Evolutionary conservation across 2,329 filamentous ascomycete genomes (phyloP).

Genomic region (Exophiala aquamarina): DNA sequence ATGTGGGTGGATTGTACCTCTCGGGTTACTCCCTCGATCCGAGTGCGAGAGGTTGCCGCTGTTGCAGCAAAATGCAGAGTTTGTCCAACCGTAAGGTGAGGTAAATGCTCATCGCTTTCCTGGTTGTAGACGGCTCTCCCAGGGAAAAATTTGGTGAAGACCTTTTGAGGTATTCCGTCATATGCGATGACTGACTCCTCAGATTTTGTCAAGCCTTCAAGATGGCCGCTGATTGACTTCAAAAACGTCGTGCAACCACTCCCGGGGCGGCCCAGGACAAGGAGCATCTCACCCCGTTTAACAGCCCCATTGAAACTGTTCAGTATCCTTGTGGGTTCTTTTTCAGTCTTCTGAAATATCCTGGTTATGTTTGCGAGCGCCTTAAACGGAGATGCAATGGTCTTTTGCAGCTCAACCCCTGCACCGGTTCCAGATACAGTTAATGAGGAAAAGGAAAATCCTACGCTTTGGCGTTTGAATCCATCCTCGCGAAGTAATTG

Average conservation of each 20-base stretch:
- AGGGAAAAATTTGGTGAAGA: conserved; percentile 44
- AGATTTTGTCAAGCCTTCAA: conserved; percentile 74
- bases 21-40: conserved; percentile 66
- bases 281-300: conserved; percentile 57
- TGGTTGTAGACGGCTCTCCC: conserved; percentile 59
- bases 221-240: conserved; percentile 80
- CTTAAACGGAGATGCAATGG: conserved; percentile 59
- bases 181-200: conserved; percentile 74
- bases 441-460: conserved; percentile 64
- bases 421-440: conserved; percentile 62
- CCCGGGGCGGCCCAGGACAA: conserved; percentile 67
- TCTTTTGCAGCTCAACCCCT: conserved; percentile 67
- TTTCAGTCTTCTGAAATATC: conserved; percentile 45
- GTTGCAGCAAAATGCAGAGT: conserved; percentile 55
- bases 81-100: conserved; percentile 50
- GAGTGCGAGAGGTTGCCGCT: not conserved
- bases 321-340: conserved; percentile 36
- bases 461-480: conserved; percentile 31
- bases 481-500: conserved; percentile 16
- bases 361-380: conserved; percentile 60
- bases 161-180: conserved; percentile 56
- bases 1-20: conserved; percentile 73
- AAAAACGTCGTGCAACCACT: conserved; percentile 73
- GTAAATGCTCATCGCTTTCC: conserved; percentile 54
- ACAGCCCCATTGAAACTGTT: conserved; percentile 53